These are phyloP conservation scores for Debaryomyces robertsiae DNA, from an alignment of 1,139 yeast genomes.

Conservation along the genomic window DNA sequence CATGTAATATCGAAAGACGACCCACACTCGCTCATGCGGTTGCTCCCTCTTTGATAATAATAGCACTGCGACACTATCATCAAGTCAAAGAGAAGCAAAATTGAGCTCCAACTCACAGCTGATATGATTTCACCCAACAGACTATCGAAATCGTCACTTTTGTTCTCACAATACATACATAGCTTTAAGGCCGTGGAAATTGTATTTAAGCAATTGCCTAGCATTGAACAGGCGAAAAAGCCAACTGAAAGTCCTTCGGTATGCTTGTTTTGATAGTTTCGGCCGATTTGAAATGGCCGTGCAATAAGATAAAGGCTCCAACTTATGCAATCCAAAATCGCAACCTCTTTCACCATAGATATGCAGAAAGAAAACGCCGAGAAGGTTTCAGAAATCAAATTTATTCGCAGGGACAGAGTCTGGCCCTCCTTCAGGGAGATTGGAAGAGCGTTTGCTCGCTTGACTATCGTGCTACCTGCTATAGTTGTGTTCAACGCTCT, in stretches of 20 bases:
- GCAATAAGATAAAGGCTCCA: conserved; percentile 71
- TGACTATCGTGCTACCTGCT: conserved; percentile 11
- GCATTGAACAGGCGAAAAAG: conserved; percentile 39
- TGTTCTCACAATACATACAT: conserved; percentile 19
- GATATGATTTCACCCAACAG: conserved; percentile 35
- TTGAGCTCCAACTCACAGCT: conserved; percentile 39
- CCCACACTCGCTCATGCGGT: not conserved
- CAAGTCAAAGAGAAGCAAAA: conserved; percentile 36
- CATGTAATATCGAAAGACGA: not conserved
- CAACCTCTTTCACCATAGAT: no score
- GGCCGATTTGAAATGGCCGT: conserved; percentile 73
- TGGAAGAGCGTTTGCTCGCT: not conserved
- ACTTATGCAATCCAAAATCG: conserved; percentile 32
- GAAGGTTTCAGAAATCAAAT: no score
- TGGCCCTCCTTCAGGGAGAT: not conserved
- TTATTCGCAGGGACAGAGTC: no score
- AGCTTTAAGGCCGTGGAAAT: conserved; percentile 35
- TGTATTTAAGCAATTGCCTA: conserved; percentile 40
- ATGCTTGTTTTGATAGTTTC: conserved; percentile 32
- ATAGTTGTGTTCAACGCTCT: conserved; percentile 13
- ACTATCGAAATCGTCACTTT: conserved; percentile 10
- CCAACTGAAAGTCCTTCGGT: conserved; percentile 42
- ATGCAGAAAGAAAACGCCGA: no score
- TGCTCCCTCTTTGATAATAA: conserved; percentile 21
- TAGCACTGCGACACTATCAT: conserved; percentile 38